Conservation (phyloP, 495 filamentous ascomycete species). For the Aspergillus steynii region DNA sequence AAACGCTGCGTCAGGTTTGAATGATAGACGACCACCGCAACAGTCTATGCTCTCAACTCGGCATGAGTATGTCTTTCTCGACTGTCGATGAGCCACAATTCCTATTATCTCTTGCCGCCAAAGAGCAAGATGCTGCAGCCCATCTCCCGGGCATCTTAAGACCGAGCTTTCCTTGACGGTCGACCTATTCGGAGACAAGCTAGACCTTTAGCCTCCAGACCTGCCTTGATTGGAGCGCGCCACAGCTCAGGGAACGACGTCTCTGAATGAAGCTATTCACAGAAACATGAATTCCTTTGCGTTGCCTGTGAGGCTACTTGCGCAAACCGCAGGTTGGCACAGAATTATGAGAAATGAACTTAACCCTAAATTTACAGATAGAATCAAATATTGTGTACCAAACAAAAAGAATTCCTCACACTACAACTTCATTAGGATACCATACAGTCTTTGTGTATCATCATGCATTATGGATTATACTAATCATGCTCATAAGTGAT, state of each 20-base stretch:
- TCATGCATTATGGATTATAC: not conserved
- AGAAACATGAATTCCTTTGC: not conserved
- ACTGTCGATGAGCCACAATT: not conserved
- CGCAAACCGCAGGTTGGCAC: not conserved
- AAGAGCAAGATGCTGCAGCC: not conserved
- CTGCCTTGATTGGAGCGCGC: not conserved
- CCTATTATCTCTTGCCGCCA: not conserved
- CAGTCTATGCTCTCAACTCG: not conserved
- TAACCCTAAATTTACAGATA: not conserved
- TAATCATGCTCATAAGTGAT: not conserved
- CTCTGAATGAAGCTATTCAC: not conserved
- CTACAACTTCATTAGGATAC: not conserved
- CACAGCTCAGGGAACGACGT: not conserved
- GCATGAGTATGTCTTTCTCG: not conserved
- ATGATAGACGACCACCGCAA: not conserved
- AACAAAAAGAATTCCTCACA: not conserved
- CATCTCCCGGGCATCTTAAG: not conserved
- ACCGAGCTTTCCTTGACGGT: not conserved
- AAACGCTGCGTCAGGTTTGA: conserved; percentile 6
- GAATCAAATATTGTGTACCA: not conserved
- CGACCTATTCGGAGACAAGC: not conserved
- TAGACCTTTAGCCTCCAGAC: not conserved
- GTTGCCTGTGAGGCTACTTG: not conserved
- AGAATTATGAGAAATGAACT: not conserved
- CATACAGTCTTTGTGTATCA: not conserved